A percentile compares a stretch with the other conserved stretches of the same genome.
phyloP scores from a whole-genome alignment of 2,329 filamentous ascomycete species.

The Allantophomopsis lycopodina region DNA sequence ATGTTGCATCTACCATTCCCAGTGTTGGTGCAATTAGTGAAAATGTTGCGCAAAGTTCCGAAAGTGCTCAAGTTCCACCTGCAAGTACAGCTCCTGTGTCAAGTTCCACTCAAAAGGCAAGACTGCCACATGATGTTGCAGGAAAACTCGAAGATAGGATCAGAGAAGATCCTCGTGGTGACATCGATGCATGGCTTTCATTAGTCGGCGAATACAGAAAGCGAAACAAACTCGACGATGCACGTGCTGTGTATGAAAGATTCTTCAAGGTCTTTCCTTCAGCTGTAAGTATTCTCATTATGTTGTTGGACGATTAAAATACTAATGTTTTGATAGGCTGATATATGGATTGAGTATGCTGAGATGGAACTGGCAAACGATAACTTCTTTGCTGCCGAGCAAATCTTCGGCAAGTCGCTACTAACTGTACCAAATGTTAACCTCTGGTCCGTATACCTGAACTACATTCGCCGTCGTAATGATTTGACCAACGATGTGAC shows the following conservation, averaged over 20 bases:
- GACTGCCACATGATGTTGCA: constrained; percentile 19
- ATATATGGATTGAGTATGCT: constrained; percentile 81
- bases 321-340: constrained; percentile 48
- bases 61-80: constrained; percentile 6
- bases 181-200: constrained; percentile 81
- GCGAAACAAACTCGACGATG: constrained; percentile 70
- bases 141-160: constrained; percentile 69
- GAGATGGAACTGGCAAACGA: constrained; percentile 83
- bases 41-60: not conserved
- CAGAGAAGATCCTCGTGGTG: constrained; percentile 82
- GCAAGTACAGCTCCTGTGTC: not conserved
- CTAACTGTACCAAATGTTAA: constrained; percentile 69
- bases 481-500: constrained; percentile 70
- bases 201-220: constrained; percentile 76
- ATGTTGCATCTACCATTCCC: constrained; percentile 1
- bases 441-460: constrained; percentile 86
- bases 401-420: constrained; percentile 71
- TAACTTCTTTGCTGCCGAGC: constrained; percentile 67
- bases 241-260: constrained; percentile 67
- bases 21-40: constrained; percentile 2
- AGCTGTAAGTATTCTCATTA: constrained; percentile 54
- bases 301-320: constrained; percentile 1
- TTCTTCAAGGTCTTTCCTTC: constrained; percentile 84
- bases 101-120: constrained; percentile 12
- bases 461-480: constrained; percentile 86